Conservation (phyloP, 2,329 filamentous ascomycete species). For the Epichloe sibirici region DNA sequence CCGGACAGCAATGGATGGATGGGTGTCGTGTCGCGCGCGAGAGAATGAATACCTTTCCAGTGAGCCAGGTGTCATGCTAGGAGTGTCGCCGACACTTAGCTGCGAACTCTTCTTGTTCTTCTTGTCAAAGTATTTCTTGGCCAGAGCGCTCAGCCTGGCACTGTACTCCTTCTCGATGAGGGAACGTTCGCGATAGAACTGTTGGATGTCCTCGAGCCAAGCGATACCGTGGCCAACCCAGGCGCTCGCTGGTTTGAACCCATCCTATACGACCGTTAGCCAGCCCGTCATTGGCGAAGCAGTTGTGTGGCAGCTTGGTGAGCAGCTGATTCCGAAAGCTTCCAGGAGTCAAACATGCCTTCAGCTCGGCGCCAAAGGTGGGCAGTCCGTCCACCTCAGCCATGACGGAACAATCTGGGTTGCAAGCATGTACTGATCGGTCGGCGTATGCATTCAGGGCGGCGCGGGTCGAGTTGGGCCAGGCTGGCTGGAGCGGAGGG, state of each 20-base stretch:
- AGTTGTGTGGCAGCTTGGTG: background rate
- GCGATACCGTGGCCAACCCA: slow-evolving; percentile 84
- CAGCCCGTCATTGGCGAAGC: background rate
- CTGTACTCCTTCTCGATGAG: slow-evolving; percentile 95
- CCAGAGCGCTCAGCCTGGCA: slow-evolving; percentile 71
- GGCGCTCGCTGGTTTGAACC: slow-evolving; percentile 85
- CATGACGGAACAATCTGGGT: slow-evolving; percentile 37
- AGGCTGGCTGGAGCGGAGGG: background rate
- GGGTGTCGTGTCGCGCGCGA: background rate
- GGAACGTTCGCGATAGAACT: slow-evolving; percentile 92
- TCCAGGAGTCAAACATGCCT: slow-evolving; percentile 42
- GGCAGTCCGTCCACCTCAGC: slow-evolving; percentile 71
- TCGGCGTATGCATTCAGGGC: slow-evolving; percentile 3
- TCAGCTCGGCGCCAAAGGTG: slow-evolving; percentile 87
- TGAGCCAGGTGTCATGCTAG: slow-evolving; percentile 85
- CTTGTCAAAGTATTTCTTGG: slow-evolving; percentile 95
- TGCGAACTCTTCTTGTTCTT: slow-evolving; percentile 81
- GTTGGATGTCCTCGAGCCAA: slow-evolving; percentile 94
- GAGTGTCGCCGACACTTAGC: slow-evolving; percentile 87
- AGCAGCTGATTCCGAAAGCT: background rate
- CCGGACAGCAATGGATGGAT: background rate
- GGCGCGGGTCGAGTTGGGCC: background rate
- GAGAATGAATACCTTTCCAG: slow-evolving; percentile 58
- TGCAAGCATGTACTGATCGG: slow-evolving; percentile 9
- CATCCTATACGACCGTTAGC: slow-evolving; percentile 51